Evolutionary conservation across 2,329 filamentous ascomycete species (phyloP), one percentile per base, ranked within the genome.

Genomic region (Sphaerulina vaccinii): DNA sequence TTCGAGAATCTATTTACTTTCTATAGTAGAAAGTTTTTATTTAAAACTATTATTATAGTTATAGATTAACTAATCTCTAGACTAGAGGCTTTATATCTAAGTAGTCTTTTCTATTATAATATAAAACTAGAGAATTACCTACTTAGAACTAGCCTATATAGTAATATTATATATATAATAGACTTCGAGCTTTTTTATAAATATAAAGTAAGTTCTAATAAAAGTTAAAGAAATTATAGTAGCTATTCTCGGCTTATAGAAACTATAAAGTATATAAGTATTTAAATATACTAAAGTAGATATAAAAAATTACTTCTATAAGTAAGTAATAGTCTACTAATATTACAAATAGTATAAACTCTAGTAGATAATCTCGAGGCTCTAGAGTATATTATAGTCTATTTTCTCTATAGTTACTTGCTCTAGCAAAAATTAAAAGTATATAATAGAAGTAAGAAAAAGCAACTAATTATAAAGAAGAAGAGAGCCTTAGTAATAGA

Each of bases 1-100:
- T 55, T 62, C 18, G 59, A 61, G 41, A 47, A 61, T 45, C 38
- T 62, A 3, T 57, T 60, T 29, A 50, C 40, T 35, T 62, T 55
- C 48, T 61, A 54, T 40, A 45, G 36, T 19, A 19, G 29, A 15
- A 8, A 16, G 2, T 52, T 57, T 15, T 41, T 52, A 22, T 40
- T 55, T 2, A 55, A 55, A 41, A 57, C 55, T 5, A 41, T 40
- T 6, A 23, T 57, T 9, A 50, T 55, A 44, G 27, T 57, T 21
- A 29, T 27, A 19, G 55, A 52, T 33, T 36, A 52, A 36, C 49
- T 47, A 23, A 9, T 52, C 24, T 2, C 10, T n/a, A 36, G 42
- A 36, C 49, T 52, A 4, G 41, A 46, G 16, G 22, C 1, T 21
- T 22, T 51, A 1, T 23, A 51, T 23, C 15, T 32, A 23, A 51